Base-by-base conservation (phyloP, 208 protist genomes). In the Borovskyia barvae region DNA sequence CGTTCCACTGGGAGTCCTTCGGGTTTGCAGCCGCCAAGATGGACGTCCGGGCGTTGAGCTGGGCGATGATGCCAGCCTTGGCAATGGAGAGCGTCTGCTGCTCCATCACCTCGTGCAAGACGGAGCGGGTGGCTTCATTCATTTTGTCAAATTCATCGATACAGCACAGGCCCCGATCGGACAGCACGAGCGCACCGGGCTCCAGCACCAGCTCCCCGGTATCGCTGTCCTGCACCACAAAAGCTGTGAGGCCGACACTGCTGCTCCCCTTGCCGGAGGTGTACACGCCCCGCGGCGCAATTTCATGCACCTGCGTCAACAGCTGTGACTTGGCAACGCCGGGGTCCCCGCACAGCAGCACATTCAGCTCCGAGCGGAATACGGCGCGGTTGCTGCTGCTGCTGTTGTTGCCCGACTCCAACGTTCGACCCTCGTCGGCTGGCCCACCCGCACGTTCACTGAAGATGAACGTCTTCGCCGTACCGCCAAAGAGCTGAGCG, bases 121-220 rank as follows among this genome's bases (percentile, higher is more conserved):
- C 96, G 0, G 96, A 97, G 25, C 98, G 85, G 2, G 98, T 99
- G 7, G 85, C 71, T 39, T 99, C 98, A 65, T 85, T 93, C 98
- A 99, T 99, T 80, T 99, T 99, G 77, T 99, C 99, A 79, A 99
- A 99, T 82, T 99, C 99, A 71, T 99, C 99, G 50, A 99, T 99
- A 83, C 99, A 99, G 79, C 99, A 99, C 15, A 99, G 73, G 41
- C 99, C 99, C 7, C 92, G 81, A 67, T 99, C 98, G 25, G 86
- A 96, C 0, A 99, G 80, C 6, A 99, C 98, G 0, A 99, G 77
- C 7, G 98, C 98, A 72, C 98, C 96, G n/a, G 82, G 90, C 67
- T 99, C 98, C n/a, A 99, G 75, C 14, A 99, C 97, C 5, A 98
- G 74, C 67, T 99, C 97, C 1, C 93, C 82, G 0, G 98, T 98